phyloP scores from a whole-genome alignment of 2,329 filamentous ascomycete species.

The Claviceps pusilla region DNA sequence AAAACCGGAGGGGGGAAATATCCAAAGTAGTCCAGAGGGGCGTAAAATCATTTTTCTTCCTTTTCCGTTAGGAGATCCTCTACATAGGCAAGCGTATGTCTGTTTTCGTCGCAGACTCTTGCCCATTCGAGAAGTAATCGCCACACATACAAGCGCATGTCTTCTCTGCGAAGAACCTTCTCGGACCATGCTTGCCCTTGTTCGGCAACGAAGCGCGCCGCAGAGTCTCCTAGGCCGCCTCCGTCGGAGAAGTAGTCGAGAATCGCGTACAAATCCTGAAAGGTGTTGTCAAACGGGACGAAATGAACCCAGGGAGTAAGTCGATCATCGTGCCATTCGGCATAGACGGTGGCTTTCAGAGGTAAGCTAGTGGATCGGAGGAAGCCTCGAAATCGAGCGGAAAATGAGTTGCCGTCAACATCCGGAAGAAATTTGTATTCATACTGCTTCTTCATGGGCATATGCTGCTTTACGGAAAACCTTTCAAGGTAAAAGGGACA shows the following conservation, averaged over 20 bases:
- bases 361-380: conserved; percentile 49
- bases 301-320: conserved; percentile 59
- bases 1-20: too few species aligned
- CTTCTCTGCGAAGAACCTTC: conserved; percentile 44
- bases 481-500: conserved; percentile 26
- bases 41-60: background rate
- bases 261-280: conserved; percentile 49
- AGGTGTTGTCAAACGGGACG: conserved; percentile 54
- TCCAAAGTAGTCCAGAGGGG: background rate
- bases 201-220: conserved; percentile 45
- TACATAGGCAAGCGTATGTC: conserved; percentile 29
- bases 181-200: conserved; percentile 46
- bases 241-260: conserved; percentile 51
- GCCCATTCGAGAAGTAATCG: conserved; percentile 45
- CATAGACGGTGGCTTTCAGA: conserved; percentile 57
- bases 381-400: conserved; percentile 47
- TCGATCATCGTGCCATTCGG: conserved; percentile 61
- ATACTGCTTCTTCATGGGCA: conserved; percentile 34
- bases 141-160: conserved; percentile 53
- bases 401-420: conserved; percentile 54
- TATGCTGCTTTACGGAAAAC: conserved; percentile 16
- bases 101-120: conserved; percentile 30
- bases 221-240: conserved; percentile 29
- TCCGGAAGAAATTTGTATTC: conserved; percentile 53
- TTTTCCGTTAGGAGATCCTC: conserved; percentile 21